Evolutionary conservation across 1,284 basidiomycete genomes (phyloP).

Genomic region (Stygiomarasmius scandens): DNA sequence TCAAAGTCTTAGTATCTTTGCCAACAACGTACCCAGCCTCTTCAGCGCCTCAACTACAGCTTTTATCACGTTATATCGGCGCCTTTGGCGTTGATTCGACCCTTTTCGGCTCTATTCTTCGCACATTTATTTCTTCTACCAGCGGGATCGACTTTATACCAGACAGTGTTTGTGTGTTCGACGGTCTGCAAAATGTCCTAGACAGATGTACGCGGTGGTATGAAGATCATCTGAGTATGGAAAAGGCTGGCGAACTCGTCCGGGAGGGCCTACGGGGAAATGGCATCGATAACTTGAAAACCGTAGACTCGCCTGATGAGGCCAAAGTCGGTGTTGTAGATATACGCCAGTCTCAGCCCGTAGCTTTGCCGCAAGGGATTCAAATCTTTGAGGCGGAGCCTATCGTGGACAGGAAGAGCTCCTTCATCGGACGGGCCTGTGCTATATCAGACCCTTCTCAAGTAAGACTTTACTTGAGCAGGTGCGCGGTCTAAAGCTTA

Average conservation of each 20-base stretch:
- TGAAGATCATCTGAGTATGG: conserved; percentile 58
- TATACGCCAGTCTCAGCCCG: not conserved
- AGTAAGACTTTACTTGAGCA: conserved; percentile 39
- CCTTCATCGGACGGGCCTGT: conserved; percentile 84
- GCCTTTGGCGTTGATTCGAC: conserved; percentile 71
- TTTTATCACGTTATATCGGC: conserved; percentile 86
- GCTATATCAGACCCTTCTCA: conserved; percentile 76
- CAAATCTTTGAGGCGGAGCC: conserved; percentile 72
- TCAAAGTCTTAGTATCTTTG: conserved; percentile 75
- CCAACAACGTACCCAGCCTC: conserved; percentile 71
- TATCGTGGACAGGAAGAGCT: conserved; percentile 81
- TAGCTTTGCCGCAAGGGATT: conserved; percentile 59
- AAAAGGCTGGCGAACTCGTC: conserved; percentile 57
- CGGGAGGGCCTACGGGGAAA: conserved; percentile 55
- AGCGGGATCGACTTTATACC: conserved; percentile 73
- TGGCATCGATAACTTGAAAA: not conserved
- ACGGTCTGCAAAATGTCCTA: conserved; percentile 81
- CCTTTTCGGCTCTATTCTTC: conserved; percentile 78
- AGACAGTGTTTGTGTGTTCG: conserved; percentile 84
- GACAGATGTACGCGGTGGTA: conserved; percentile 76
- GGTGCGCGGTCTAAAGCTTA: not conserved
- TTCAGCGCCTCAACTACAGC: conserved; percentile 80
- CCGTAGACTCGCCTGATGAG: not conserved
- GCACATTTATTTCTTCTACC: conserved; percentile 78
- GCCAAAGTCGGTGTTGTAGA: too few species aligned